Evolutionary conservation across 345 rosid genomes (phyloP).

Genomic region (Brassica carinata): DNA sequence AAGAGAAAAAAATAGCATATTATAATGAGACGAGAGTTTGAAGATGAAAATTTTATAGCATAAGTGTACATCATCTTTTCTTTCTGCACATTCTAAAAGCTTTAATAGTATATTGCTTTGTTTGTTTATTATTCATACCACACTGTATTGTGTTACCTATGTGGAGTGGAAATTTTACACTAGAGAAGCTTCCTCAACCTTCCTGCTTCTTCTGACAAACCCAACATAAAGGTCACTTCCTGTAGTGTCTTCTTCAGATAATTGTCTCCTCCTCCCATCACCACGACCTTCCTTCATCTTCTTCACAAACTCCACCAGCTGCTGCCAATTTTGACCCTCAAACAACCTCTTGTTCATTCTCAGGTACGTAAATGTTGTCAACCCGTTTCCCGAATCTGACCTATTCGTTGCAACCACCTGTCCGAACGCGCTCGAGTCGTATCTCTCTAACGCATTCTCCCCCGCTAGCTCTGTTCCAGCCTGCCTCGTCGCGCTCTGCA

Average conservation of each 20-base stretch:
- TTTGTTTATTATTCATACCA: slow-evolving; percentile 8
- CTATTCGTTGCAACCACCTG: slow-evolving; percentile 79
- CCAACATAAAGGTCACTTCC: slow-evolving; percentile 71
- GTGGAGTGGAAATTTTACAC: slow-evolving; percentile 31
- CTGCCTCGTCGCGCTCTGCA: slow-evolving; percentile 65
- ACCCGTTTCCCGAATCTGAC: slow-evolving; percentile 71
- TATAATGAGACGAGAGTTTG: too few species aligned
- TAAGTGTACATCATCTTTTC: not conserved
- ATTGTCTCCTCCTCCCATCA: slow-evolving; percentile 39
- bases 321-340: slow-evolving; percentile 80
- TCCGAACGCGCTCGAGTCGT: slow-evolving; percentile 66
- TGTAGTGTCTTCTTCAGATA: slow-evolving; percentile 55
- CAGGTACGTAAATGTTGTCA: slow-evolving; percentile 83
- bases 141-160: slow-evolving; percentile 17
- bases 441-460: slow-evolving; percentile 90
- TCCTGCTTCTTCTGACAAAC: slow-evolving; percentile 50
- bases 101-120: slow-evolving; percentile 6
- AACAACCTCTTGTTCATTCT: slow-evolving; percentile 87
- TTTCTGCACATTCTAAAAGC: slow-evolving; percentile 20
- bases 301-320: slow-evolving; percentile 76
- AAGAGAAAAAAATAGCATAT: too few species aligned
- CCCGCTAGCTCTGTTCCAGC: slow-evolving; percentile 79
- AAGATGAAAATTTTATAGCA: too few species aligned
- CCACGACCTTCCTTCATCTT: slow-evolving; percentile 77
- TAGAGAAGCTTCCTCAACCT: slow-evolving; percentile 45